Evolutionary conservation across 2,329 filamentous ascomycete genomes (phyloP).

Genomic region (Botrytis medusae): DNA sequence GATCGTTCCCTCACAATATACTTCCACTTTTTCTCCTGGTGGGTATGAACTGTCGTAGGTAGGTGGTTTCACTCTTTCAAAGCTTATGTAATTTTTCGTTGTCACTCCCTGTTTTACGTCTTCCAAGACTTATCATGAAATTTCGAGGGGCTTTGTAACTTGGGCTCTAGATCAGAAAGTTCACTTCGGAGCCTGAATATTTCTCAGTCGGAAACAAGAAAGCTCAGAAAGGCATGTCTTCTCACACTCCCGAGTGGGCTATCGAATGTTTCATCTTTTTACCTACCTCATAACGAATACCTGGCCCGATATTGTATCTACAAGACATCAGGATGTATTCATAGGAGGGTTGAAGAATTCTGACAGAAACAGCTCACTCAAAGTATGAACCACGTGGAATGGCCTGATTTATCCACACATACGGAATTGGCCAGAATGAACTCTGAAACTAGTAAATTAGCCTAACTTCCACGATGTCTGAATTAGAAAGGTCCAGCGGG

Average conservation of each 20-base stretch:
- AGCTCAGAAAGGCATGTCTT: background rate
- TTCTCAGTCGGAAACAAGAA: background rate
- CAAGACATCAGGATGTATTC: background rate
- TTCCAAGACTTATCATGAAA: background rate
- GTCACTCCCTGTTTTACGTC: no score
- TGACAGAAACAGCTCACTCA: background rate
- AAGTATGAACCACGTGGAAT: conserved; percentile 4
- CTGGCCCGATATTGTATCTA: background rate
- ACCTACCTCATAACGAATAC: background rate
- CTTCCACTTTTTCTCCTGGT: background rate
- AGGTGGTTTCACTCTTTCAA: background rate
- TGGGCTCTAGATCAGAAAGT: background rate
- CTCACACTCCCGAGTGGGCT: background rate
- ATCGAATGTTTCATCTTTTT: background rate
- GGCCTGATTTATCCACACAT: background rate
- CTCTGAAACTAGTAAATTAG: background rate
- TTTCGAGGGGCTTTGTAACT: background rate
- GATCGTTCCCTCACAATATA: background rate
- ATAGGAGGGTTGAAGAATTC: background rate
- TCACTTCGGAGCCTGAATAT: background rate
- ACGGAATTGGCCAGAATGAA: background rate
- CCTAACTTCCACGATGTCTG: background rate
- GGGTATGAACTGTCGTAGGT: background rate
- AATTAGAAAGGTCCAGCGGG: background rate
- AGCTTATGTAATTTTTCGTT: background rate